Evolutionary conservation across 257 asterid species (phyloP).

Genomic region (Craterostigma plantagineum): DNA sequence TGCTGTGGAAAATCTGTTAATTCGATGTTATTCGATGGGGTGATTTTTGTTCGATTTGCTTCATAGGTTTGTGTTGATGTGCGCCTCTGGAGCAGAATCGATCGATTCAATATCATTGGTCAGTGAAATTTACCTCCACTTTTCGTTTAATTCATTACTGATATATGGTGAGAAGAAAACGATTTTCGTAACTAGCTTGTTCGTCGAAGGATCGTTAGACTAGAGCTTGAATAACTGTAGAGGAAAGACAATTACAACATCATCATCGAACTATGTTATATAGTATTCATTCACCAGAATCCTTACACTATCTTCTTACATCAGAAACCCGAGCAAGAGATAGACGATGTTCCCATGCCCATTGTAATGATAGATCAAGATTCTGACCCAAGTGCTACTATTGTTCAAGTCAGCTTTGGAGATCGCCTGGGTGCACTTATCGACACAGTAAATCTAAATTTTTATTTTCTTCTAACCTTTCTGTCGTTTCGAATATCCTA

Average conservation of each 20-base stretch:
- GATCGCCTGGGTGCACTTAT: conserved; percentile 95
- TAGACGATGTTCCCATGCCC: conserved; percentile 67
- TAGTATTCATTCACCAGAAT: too few species aligned
- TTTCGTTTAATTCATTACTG: too few species aligned
- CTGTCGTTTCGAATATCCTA: too few species aligned
- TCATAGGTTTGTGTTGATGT: conserved; percentile 28
- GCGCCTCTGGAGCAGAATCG: conserved; percentile 53
- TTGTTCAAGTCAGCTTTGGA: conserved; percentile 86
- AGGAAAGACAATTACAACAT: too few species aligned
- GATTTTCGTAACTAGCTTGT: too few species aligned
- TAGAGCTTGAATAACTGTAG: too few species aligned
- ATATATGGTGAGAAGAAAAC: too few species aligned
- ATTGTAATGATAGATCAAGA: conserved; percentile 86
- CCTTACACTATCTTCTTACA: conserved; percentile 7
- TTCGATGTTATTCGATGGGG: too few species aligned
- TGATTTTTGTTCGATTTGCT: conserved; percentile 7
- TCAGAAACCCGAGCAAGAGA: conserved; percentile 32
- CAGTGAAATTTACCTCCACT: conserved; percentile 20
- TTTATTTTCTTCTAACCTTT: conserved; percentile 1
- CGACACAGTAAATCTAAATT: conserved; percentile 57
- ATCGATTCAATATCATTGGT: conserved; percentile 32
- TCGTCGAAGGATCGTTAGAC: too few species aligned
- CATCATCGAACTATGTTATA: too few species aligned
- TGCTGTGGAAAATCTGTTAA: too few species aligned
- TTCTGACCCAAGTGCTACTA: conserved; percentile 65